Conservation (phyloP, 1,284 basidiomycete genomes). For the Trametes sp. region DNA sequence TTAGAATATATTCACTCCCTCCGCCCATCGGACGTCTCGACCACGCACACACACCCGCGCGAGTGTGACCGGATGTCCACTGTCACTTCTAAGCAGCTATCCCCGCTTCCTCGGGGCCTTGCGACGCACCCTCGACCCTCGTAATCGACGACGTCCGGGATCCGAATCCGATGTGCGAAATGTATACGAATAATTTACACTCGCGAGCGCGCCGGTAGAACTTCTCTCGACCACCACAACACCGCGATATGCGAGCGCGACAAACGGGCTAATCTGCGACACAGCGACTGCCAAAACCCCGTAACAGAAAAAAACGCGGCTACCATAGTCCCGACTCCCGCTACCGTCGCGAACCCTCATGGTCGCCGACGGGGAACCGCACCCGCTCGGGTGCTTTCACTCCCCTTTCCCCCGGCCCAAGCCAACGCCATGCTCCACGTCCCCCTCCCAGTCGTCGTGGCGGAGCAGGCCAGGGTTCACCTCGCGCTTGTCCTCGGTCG, state of each 20-base stretch:
- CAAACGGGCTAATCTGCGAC: background rate
- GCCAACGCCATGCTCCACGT: constrained; percentile 34
- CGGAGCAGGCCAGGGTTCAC: constrained; percentile 63
- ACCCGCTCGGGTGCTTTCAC: constrained; percentile 13
- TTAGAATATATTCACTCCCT: background rate
- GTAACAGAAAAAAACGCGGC: constrained; percentile 1
- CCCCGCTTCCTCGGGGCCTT: background rate
- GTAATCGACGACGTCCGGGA: background rate
- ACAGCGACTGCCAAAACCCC: background rate
- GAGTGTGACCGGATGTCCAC: background rate
- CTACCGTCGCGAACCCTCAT: background rate
- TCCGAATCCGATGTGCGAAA: background rate
- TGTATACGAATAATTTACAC: constrained; percentile 11
- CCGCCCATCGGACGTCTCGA: constrained; percentile 14
- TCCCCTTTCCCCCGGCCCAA: constrained; percentile 34
- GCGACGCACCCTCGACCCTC: background rate
- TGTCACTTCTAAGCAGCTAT: background rate
- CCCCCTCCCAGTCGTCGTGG: constrained; percentile 32
- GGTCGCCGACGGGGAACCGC: background rate
- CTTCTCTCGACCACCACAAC: background rate
- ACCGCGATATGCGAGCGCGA: constrained; percentile 2
- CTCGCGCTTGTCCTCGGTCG: constrained; percentile 71
- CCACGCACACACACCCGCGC: background rate
- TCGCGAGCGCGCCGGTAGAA: constrained; percentile 6
- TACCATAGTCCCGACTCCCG: constrained; percentile 3